Evolutionary conservation across 164 flowering plant species (phyloP).

Genomic region (grape (Vitis vinifera)): DNA sequence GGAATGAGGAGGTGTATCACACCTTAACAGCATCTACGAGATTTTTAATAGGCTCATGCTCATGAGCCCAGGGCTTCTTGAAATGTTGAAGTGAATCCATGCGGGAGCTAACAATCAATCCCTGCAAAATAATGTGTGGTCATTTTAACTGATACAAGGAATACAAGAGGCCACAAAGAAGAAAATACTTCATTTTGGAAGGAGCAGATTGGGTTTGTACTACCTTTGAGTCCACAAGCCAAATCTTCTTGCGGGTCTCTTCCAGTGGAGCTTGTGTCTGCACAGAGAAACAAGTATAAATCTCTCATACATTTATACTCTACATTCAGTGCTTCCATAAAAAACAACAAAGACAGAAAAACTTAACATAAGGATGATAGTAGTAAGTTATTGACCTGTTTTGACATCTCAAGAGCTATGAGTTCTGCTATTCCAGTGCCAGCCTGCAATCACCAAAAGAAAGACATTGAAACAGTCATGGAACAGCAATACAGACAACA

Average conservation of each 20-base stretch:
- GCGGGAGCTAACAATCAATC: constrained; percentile 82
- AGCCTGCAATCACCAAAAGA: constrained; percentile 34
- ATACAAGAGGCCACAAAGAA: background rate
- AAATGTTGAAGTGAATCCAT: constrained; percentile 87
- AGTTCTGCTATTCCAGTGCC: constrained; percentile 69
- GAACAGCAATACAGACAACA: background rate
- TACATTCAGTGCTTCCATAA: background rate
- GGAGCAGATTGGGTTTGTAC: background rate
- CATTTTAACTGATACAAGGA: background rate
- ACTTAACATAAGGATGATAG: background rate
- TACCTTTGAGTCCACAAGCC: constrained; percentile 70
- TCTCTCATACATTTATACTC: background rate
- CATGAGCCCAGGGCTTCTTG: constrained; percentile 99
- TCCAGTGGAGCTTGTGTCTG: constrained; percentile 54
- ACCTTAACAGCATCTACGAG: constrained; percentile 88
- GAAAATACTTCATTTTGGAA: background rate
- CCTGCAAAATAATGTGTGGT: constrained; percentile 40
- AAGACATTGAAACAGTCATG: background rate
- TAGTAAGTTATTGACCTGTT: constrained; percentile 31
- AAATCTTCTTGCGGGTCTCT: constrained; percentile 58
- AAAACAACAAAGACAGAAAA: background rate
- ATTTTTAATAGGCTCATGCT: constrained; percentile 72
- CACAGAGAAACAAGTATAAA: constrained; percentile 5
- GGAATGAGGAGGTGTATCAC: constrained; percentile 3
- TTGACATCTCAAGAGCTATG: constrained; percentile 59